A percentile compares a stretch with the other conserved stretches of the same genome.
These are phyloP conservation scores for Fusarium sp. DNA, from an alignment of 2,329 filamentous ascomycete species.

Conservation along the genomic window DNA sequence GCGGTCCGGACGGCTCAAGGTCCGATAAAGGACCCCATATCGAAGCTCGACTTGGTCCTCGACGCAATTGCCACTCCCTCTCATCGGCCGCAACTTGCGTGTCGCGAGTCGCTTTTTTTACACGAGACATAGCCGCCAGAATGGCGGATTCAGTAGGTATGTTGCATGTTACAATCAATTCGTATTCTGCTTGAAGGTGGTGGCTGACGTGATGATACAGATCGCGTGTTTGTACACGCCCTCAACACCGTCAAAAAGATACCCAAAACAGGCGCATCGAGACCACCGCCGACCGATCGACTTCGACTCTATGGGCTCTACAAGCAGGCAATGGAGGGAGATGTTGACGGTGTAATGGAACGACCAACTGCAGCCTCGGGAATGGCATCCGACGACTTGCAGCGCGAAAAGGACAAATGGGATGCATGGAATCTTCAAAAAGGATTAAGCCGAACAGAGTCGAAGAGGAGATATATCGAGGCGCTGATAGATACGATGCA, in stretches of 20 bases:
- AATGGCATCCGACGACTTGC: conserved; percentile 63
- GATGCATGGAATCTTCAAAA: conserved; percentile 95
- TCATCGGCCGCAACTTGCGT: conserved; percentile 29
- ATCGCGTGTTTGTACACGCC: conserved; percentile 98
- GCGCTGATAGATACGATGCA: conserved; percentile 98
- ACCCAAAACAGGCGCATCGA: conserved; percentile 88
- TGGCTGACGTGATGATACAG: conserved; percentile 59
- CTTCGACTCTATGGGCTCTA: conserved; percentile 97
- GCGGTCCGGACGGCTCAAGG: conserved; percentile 44
- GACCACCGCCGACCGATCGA: conserved; percentile 86
- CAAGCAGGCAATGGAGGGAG: conserved; percentile 99
- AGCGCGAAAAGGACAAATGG: conserved; percentile 77
- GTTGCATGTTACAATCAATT: conserved; percentile 12
- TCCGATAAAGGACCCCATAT: conserved; percentile 43
- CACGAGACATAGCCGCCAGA: conserved; percentile 24
- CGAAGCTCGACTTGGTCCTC: conserved; percentile 28
- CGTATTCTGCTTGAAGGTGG: background rate
- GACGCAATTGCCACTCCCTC: conserved; percentile 30
- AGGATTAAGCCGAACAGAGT: conserved; percentile 86
- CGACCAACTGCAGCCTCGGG: conserved; percentile 69
- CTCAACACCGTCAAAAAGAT: conserved; percentile 99
- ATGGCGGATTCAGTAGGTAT: conserved; percentile 49
- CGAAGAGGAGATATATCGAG: conserved; percentile 93
- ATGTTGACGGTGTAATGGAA: conserved; percentile 94
- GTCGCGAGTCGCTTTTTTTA: conserved; percentile 24